These are phyloP conservation scores for Cucurbita argyrosperma DNA, from an alignment of 306 rosid genomes.

Conservation along the genomic window DNA sequence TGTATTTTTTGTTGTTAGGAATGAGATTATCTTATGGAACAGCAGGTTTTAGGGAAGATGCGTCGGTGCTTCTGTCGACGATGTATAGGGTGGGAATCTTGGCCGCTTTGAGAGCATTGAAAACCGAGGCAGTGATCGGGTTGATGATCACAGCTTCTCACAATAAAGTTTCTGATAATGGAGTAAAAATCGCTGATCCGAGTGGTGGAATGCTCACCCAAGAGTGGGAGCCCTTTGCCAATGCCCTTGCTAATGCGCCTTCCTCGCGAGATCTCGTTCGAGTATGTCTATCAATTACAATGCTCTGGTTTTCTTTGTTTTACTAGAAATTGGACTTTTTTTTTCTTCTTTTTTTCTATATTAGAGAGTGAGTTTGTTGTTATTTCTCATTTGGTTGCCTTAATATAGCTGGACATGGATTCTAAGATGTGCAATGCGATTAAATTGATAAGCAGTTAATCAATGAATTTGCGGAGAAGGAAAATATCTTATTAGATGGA, in stretches of 20 bases:
- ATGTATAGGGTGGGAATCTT: slow-evolving; percentile 58
- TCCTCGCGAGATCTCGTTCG: slow-evolving; percentile 42
- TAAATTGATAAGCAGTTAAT: slow-evolving; percentile 27
- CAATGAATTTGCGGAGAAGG: slow-evolving; percentile 43
- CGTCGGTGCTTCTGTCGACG: slow-evolving; percentile 48
- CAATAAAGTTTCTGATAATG: slow-evolving; percentile 71
- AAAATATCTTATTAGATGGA: slow-evolving; percentile 38
- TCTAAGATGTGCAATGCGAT: neutral
- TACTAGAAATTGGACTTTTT: neutral
- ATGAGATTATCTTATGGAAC: slow-evolving; percentile 66
- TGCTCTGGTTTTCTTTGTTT: neutral
- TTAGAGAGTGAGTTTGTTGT: neutral
- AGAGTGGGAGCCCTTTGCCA: slow-evolving; percentile 88
- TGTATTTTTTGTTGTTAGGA: slow-evolving; percentile 19
- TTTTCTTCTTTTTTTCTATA: neutral
- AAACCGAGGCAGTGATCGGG: slow-evolving; percentile 50
- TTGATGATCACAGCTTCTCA: slow-evolving; percentile 90
- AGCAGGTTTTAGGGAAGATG: slow-evolving; percentile 77
- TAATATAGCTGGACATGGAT: neutral
- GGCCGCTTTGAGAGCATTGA: slow-evolving; percentile 62
- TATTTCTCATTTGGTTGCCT: no score
- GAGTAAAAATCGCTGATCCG: slow-evolving; percentile 73
- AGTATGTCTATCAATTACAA: slow-evolving; percentile 3
- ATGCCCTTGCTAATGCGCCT: slow-evolving; percentile 52
- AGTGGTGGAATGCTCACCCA: slow-evolving; percentile 84